Base-by-base conservation (phyloP, 371 early-diverging fungal genomes). In the Quaeritorhiza haematococci region DNA sequence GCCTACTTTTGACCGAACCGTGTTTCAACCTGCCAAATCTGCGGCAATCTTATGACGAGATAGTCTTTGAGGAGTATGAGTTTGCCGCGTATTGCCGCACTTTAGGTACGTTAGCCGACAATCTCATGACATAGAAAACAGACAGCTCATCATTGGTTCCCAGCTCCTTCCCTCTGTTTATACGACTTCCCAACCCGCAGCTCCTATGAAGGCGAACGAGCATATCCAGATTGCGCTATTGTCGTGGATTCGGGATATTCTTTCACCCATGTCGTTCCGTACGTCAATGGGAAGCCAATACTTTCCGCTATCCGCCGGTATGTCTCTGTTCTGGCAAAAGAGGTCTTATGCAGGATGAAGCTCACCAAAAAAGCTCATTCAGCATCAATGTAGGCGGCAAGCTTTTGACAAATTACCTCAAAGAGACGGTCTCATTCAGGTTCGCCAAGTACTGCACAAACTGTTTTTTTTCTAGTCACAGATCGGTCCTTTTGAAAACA, bases 381-480 rank as follows among this genome's bases (percentile, higher is more conserved):
- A 80, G 91, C 28, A 79, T 92, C 42, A 86, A 91, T 55, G 85
- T 92, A 2, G 93, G 92, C 28, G 93, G 93, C 1, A 88, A 89
- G 52, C 66, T 90, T 35, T 64, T 92, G 61, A 92, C 93, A 2
- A 92, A 88, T 63, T 87, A 88, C 51, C 68, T 92, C n/a, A 92
- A 92, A 63, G 93, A 91, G 59, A 78, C 83, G 13, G 85, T 92
- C 8, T 91, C 93, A 6, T 92, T 91, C 63, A 71, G 91, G 74
- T 84, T 59, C 59, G 53, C 35, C 28, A 26, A 28, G 27, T 61
- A 13, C 15, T 27, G 34, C 17, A 49, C 8, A n/a, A n/a, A n/a
- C n/a, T n/a, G n/a, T n/a, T n/a, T n/a, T n/a, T 33, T 24, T 0
- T 26, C 8, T 19, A 5, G 19, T 8, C n/a, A 32, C 26, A n/a